Conservation (phyloP, 257 asterid species). For the Przewalskia tangutica region DNA sequence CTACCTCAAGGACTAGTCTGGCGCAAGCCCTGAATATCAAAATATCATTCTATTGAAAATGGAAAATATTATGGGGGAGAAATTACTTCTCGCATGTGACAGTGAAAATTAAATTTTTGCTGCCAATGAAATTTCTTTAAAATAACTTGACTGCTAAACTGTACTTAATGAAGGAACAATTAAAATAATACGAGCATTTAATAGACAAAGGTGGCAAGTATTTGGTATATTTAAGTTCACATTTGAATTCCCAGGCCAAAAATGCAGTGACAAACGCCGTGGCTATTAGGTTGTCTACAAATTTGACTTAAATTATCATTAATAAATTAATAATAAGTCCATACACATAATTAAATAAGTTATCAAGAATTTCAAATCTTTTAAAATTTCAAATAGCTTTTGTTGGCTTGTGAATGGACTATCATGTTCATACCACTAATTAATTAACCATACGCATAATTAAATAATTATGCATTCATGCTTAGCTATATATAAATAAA, state of each 20-base stretch:
- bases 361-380: background rate
- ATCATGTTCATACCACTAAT: background rate
- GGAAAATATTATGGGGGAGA: too few species aligned
- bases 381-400: background rate
- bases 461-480: background rate
- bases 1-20: too few species aligned
- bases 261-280: constrained; percentile 3
- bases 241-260: background rate
- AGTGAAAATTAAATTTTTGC: background rate
- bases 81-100: background rate
- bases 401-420: background rate
- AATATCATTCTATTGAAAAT: too few species aligned
- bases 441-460: background rate
- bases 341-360: background rate
- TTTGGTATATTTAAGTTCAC: constrained; percentile 4
- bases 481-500: background rate
- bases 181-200: constrained; percentile 3
- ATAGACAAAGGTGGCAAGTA: background rate
- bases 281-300: constrained; percentile 4
- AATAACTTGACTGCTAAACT: background rate
- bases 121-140: background rate
- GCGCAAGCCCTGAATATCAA: too few species aligned
- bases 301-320: background rate
- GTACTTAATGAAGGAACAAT: background rate
- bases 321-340: background rate